Evolutionary conservation across 805 yeast genomes (phyloP).

Genomic region (Teunomyces tritomae): DNA sequence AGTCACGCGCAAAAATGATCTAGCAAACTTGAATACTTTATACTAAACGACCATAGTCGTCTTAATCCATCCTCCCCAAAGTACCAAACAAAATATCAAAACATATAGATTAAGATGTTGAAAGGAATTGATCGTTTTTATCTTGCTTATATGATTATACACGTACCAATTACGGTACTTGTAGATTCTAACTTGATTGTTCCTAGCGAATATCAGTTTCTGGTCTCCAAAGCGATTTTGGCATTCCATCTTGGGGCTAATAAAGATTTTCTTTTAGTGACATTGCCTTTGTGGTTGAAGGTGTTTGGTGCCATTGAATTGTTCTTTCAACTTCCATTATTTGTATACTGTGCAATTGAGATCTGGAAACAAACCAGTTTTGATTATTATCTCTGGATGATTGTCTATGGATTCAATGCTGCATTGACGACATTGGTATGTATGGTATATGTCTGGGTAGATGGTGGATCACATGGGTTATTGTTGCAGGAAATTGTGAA

Average conservation of each 20-base stretch:
- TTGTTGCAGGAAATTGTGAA: slow-evolving; percentile 33
- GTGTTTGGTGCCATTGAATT: slow-evolving; percentile 72
- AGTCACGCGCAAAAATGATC: too few species aligned
- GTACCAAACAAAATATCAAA: background rate
- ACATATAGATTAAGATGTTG: background rate
- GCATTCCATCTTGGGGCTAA: slow-evolving; percentile 61
- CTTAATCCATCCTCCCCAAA: background rate
- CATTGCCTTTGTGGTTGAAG: slow-evolving; percentile 70
- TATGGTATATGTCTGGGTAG: slow-evolving; percentile 44
- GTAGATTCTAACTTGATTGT: slow-evolving; percentile 74
- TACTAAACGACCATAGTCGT: background rate
- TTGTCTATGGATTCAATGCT: slow-evolving; percentile 81
- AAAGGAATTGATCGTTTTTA: slow-evolving; percentile 29
- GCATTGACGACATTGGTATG: slow-evolving; percentile 76
- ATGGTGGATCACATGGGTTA: slow-evolving; percentile 40
- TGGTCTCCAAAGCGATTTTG: slow-evolving; percentile 48
- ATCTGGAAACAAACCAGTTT: slow-evolving; percentile 11
- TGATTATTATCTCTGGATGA: slow-evolving; percentile 31
- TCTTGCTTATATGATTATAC: slow-evolving; percentile 55
- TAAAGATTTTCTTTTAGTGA: slow-evolving; percentile 65
- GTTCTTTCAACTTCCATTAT: slow-evolving; percentile 76
- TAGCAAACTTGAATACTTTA: background rate
- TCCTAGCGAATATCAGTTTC: slow-evolving; percentile 48
- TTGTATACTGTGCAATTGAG: slow-evolving; percentile 33
- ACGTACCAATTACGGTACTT: slow-evolving; percentile 70